These are phyloP conservation scores for Alternaria arbusti DNA, from an alignment of 2,329 filamentous ascomycete species.

Conservation along the genomic window DNA sequence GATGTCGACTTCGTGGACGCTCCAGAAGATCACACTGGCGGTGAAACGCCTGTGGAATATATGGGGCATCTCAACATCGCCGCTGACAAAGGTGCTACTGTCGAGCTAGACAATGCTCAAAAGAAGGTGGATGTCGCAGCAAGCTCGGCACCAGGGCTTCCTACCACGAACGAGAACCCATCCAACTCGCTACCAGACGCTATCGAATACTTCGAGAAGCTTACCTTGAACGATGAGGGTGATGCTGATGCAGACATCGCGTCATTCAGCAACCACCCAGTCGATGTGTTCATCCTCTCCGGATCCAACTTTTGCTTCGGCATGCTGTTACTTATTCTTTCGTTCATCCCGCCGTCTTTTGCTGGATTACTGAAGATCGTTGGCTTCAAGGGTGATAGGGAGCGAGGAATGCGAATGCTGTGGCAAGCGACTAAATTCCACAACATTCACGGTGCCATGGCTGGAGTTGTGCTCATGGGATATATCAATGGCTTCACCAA, in stretches of 20 bases:
- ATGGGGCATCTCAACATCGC: conserved; percentile 51
- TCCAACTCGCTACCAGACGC: conserved; percentile 27
- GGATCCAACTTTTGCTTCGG: conserved; percentile 91
- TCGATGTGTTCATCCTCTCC: conserved; percentile 88
- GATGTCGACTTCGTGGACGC: conserved; percentile 65
- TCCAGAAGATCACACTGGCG: conserved; percentile 56
- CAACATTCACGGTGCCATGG: conserved; percentile 92
- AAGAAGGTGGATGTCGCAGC: conserved; percentile 29
- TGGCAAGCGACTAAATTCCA: conserved; percentile 87
- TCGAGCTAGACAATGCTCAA: conserved; percentile 32
- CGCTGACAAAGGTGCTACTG: conserved; percentile 27
- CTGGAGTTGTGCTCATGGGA: conserved; percentile 77
- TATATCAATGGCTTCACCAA: conserved; percentile 90
- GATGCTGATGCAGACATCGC: conserved; percentile 64
- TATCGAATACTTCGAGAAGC: conserved; percentile 40
- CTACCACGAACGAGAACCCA: conserved; percentile 23
- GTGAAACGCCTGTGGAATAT: conserved; percentile 56
- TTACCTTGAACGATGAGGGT: conserved; percentile 37
- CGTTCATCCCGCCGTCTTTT: conserved; percentile 90
- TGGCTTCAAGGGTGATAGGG: conserved; percentile 87
- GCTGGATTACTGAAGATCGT: conserved; percentile 85
- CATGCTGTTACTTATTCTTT: conserved; percentile 83
- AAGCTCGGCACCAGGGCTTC: conserved; percentile 34
- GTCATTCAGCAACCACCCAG: conserved; percentile 70
- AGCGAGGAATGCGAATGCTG: conserved; percentile 80